phyloP scores from a whole-genome alignment of 176 grass and related monocot genomes.

The Musa itinerans region DNA sequence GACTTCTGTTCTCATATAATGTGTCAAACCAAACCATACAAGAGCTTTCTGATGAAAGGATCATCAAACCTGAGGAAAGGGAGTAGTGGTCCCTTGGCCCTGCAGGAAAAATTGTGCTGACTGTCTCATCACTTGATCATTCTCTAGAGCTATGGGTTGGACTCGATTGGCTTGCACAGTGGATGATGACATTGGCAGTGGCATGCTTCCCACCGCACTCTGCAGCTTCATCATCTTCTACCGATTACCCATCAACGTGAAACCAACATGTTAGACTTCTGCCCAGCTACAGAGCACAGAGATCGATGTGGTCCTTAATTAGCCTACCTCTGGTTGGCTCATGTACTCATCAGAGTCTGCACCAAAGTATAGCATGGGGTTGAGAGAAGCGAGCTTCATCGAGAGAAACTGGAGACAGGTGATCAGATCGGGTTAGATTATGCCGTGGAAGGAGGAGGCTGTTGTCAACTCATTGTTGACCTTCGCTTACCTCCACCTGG shows the following conservation, averaged over 20 bases:
- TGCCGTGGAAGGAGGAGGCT: not conserved
- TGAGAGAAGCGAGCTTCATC: constrained; percentile 33
- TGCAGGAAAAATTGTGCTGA: constrained; percentile 10
- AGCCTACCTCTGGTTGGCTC: constrained; percentile 9
- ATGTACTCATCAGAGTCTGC: constrained; percentile 5
- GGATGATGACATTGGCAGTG: constrained; percentile 2
- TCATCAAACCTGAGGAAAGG: constrained; percentile 21
- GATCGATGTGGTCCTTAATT: not conserved
- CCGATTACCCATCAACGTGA: too few relatives aligned
- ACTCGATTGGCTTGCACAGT: constrained; percentile 2
- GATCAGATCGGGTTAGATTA: not conserved
- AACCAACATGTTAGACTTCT: not conserved
- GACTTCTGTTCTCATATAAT: not conserved
- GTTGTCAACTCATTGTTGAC: not conserved
- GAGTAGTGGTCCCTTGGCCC: constrained; percentile 6
- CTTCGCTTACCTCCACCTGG: constrained; percentile 34
- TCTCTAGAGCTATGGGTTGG: constrained; percentile 6
- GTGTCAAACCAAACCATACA: not conserved
- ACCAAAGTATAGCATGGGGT: constrained; percentile 16
- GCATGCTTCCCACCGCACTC: constrained; percentile 3
- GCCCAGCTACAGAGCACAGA: too few relatives aligned
- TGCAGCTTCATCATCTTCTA: not conserved
- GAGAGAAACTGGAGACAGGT: constrained; percentile 34
- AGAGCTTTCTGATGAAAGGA: not conserved
- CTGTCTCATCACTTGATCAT: constrained; percentile 1